phyloP scores from a whole-genome alignment of 768 basidiomycete species.

The Phanerochaete sordida region DNA sequence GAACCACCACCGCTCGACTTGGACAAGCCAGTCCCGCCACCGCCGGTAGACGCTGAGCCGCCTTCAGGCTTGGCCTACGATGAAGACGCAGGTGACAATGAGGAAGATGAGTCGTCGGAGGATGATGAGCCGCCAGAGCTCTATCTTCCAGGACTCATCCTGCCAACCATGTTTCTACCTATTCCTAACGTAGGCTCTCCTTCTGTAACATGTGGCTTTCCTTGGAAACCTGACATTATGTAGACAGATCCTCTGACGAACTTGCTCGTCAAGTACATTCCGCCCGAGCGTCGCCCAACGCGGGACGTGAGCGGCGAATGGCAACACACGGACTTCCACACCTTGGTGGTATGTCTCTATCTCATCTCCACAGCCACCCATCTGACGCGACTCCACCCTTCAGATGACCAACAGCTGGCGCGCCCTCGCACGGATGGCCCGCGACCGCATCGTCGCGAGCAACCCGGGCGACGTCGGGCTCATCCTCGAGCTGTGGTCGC shows the following conservation, averaged over 20 bases:
- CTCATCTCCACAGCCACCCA: neutral
- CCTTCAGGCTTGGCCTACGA: neutral
- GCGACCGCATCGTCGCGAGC: constrained; percentile 68
- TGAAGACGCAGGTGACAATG: constrained; percentile 46
- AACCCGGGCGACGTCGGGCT: constrained; percentile 64
- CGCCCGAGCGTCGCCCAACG: constrained; percentile 67
- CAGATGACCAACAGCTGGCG: constrained; percentile 92
- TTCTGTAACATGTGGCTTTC: no score
- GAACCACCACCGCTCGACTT: constrained; percentile 33
- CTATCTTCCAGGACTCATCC: constrained; percentile 64
- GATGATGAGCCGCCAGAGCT: constrained; percentile 53
- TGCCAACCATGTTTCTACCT: constrained; percentile 82
- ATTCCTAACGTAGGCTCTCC: constrained; percentile 90
- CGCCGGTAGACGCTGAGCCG: constrained; percentile 30
- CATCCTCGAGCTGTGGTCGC: constrained; percentile 80
- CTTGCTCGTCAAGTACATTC: constrained; percentile 81
- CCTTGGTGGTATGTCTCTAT: constrained; percentile 59
- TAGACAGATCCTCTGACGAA: constrained; percentile 84
- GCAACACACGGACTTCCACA: constrained; percentile 68
- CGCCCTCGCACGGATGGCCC: constrained; percentile 78
- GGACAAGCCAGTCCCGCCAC: constrained; percentile 56
- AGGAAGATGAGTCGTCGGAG: constrained; percentile 40
- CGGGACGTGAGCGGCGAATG: constrained; percentile 77
- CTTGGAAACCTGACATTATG: no score
- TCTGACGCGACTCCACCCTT: neutral